Evolutionary conservation across 495 filamentous ascomycete genomes (phyloP).

Genomic region (Penicillium roqueforti): DNA sequence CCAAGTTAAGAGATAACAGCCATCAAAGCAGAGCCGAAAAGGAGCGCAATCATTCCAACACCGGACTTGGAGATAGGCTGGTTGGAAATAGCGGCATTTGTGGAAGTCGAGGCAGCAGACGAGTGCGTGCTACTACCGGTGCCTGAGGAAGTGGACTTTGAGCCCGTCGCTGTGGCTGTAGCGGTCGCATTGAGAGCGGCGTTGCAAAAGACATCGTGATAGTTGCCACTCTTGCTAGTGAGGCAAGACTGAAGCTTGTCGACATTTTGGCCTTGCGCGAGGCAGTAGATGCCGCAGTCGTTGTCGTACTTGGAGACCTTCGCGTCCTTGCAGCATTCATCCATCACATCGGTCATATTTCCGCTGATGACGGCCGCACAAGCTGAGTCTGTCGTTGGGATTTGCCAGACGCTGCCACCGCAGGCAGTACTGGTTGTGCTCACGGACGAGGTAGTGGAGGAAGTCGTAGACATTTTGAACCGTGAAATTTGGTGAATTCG

Average conservation of each 20-base stretch:
- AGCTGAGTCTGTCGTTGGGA: constrained; percentile 42
- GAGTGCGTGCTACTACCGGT: constrained; percentile 22
- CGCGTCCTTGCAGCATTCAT: constrained; percentile 43
- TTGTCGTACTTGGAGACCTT: constrained; percentile 40
- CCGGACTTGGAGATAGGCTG: constrained; percentile 32
- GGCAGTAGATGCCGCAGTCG: constrained; percentile 50
- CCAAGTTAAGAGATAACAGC: constrained; percentile 23
- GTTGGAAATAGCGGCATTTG: constrained; percentile 15
- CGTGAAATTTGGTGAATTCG: neutral
- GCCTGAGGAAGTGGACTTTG: constrained; percentile 17
- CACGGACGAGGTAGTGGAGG: constrained; percentile 22
- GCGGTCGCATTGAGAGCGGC: constrained; percentile 35
- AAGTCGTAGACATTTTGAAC: constrained; percentile 17
- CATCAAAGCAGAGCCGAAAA: constrained; percentile 34
- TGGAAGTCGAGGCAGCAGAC: constrained; percentile 13
- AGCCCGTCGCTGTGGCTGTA: constrained; percentile 27
- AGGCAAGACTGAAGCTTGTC: constrained; percentile 34
- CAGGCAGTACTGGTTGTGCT: constrained; percentile 26
- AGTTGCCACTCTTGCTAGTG: constrained; percentile 26
- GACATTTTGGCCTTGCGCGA: constrained; percentile 42
- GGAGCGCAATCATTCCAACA: constrained; percentile 34
- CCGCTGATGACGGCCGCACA: constrained; percentile 37
- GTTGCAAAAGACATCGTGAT: constrained; percentile 39
- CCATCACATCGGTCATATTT: constrained; percentile 39
- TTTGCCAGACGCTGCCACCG: constrained; percentile 30